Percentiles rank a stretch among this genome's conserved stretches.
These are phyloP conservation scores for Lithocarpus polystachyus DNA, from an alignment of 306 rosid species.

Conservation along the genomic window DNA sequence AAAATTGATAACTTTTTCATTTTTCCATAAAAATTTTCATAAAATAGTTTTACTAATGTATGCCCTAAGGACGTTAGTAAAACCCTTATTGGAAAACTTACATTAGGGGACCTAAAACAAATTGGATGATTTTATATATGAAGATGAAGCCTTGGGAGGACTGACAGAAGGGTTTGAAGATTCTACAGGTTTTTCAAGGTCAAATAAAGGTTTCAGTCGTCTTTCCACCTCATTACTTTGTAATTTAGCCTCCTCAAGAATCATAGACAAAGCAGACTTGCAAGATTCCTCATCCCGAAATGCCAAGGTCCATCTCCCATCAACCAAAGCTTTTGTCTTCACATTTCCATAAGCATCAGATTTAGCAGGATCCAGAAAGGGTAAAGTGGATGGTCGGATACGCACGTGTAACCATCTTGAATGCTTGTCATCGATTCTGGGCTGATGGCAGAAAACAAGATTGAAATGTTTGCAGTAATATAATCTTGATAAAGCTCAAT, in stretches of 20 bases:
- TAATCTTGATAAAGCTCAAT: neutral
- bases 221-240: slow-evolving; percentile 70
- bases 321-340: slow-evolving; percentile 59
- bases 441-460: slow-evolving; percentile 47
- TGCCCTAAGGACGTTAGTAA: neutral
- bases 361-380: slow-evolving; percentile 53
- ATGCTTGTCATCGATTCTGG: slow-evolving; percentile 70
- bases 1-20: too few species aligned
- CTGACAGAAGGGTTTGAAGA: slow-evolving; percentile 27
- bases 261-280: slow-evolving; percentile 66
- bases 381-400: slow-evolving; percentile 75
- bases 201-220: slow-evolving; percentile 72
- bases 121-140: slow-evolving; percentile 29
- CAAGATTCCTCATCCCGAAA: slow-evolving; percentile 81
- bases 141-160: slow-evolving; percentile 31
- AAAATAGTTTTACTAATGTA: too few species aligned
- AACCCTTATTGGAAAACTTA: slow-evolving; percentile 27
- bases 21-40: too few species aligned
- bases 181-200: slow-evolving; percentile 44
- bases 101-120: slow-evolving; percentile 28
- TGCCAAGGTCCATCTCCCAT: slow-evolving; percentile 97
- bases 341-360: slow-evolving; percentile 30
- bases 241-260: slow-evolving; percentile 52
- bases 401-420: slow-evolving; percentile 85
- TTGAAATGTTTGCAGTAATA: slow-evolving; percentile 12